A percentile compares a stretch with the other conserved stretches of the same genome.
These are phyloP conservation scores for Trametes gibbosa DNA, from an alignment of 768 basidiomycete genomes.

Conservation along the genomic window DNA sequence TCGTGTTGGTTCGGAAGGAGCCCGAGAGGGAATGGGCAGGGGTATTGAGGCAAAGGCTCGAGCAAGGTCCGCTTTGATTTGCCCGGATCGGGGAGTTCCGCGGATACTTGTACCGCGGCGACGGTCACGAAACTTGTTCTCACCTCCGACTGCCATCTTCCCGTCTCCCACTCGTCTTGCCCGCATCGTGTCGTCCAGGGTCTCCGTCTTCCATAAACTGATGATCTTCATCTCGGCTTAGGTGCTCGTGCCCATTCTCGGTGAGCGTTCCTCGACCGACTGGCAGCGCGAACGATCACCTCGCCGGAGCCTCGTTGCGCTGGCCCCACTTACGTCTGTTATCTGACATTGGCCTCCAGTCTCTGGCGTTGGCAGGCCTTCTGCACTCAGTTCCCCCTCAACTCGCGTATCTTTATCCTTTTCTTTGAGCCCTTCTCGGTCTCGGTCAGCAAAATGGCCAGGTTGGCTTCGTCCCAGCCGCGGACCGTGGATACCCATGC, in stretches of 20 bases:
- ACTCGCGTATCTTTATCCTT: conserved; percentile 21
- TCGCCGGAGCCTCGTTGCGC: conserved; percentile 25
- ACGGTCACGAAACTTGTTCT: conserved; percentile 8
- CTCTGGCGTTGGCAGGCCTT: conserved; percentile 17
- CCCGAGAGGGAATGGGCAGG: not conserved
- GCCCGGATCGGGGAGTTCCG: conserved; percentile 14
- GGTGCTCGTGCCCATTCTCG: conserved; percentile 5
- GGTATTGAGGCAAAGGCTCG: not conserved
- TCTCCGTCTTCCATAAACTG: conserved; percentile 3
- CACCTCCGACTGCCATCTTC: conserved; percentile 4
- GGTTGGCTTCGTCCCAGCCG: conserved; percentile 16
- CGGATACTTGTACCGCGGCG: conserved; percentile 9
- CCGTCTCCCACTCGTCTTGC: conserved; percentile 1
- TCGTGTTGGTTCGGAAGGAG: not conserved
- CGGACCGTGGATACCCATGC: conserved; percentile 24
- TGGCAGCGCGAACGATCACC: conserved; percentile 18
- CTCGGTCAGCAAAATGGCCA: conserved; percentile 15
- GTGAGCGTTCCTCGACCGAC: conserved; percentile 14
- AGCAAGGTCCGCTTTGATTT: conserved; percentile 2
- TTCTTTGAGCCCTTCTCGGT: conserved; percentile 19
- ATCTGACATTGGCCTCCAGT: conserved; percentile 17
- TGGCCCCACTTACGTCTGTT: conserved; percentile 22
- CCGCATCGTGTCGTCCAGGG: not conserved
- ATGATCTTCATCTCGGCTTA: conserved; percentile 16
- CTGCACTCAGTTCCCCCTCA: conserved; percentile 11